Evolutionary conservation across 2,329 filamentous ascomycete species (phyloP).

Genomic region (Dothideomycetes sp.): DNA sequence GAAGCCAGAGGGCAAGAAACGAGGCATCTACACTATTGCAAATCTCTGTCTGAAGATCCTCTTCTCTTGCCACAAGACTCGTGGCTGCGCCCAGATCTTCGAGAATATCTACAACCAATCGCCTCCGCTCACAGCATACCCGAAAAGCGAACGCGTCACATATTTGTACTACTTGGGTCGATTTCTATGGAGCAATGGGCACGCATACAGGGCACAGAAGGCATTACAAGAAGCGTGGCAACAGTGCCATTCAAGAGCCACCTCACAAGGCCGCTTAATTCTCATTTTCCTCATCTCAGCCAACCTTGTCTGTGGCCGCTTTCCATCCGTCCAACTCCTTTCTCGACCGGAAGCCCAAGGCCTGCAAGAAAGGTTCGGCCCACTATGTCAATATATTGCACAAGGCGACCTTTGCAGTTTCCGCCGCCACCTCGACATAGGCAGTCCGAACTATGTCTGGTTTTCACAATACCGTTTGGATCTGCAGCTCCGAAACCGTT

Average conservation of each 20-base stretch:
- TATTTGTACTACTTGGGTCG: constrained; percentile 92
- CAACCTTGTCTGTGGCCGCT: constrained; percentile 75
- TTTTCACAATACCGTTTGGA: constrained; percentile 66
- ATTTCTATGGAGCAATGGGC: constrained; percentile 75
- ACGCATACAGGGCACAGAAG: constrained; percentile 66
- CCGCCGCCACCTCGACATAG: constrained; percentile 51
- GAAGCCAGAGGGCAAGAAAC: constrained; percentile 70
- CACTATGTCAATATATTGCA: constrained; percentile 61
- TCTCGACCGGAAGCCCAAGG: constrained; percentile 57
- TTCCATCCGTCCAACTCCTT: constrained; percentile 59
- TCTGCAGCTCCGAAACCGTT: constrained; percentile 62
- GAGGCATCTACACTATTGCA: constrained; percentile 83
- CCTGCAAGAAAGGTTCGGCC: constrained; percentile 56
- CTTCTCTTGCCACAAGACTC: constrained; percentile 76
- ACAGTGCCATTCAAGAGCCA: constrained; percentile 49
- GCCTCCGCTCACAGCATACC: constrained; percentile 70
- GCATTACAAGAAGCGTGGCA: constrained; percentile 72
- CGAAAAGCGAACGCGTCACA: constrained; percentile 76
- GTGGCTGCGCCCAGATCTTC: constrained; percentile 79
- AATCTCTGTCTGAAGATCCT: constrained; percentile 83
- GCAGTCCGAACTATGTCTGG: constrained; percentile 52
- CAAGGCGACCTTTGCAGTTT: constrained; percentile 66
- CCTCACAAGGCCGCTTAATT: constrained; percentile 64
- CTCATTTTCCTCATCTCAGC: constrained; percentile 73
- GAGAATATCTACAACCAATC: constrained; percentile 76